Conservation (phyloP, 805 yeast species). For the Tetrapisispora iriomotensis region DNA sequence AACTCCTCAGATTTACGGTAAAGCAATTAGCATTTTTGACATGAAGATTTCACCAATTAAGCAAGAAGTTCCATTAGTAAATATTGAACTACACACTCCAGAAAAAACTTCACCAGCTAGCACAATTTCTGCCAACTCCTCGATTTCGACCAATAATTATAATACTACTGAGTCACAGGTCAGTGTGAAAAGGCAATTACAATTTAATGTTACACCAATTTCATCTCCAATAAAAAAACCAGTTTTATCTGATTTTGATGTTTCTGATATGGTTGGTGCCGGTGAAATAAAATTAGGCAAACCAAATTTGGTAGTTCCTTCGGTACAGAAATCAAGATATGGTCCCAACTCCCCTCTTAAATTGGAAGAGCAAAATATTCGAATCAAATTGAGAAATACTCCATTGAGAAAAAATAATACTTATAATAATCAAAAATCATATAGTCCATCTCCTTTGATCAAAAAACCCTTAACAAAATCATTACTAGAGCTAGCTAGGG, state of each 20-base stretch:
- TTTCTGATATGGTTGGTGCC: not conserved
- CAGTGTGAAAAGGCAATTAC: conserved; percentile 13
- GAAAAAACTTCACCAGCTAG: conserved; percentile 9
- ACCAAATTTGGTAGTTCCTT: not conserved
- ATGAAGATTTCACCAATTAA: conserved; percentile 29
- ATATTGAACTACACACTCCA: conserved; percentile 1
- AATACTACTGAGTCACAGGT: not conserved
- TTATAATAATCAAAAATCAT: not conserved
- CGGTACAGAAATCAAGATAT: conserved; percentile 13
- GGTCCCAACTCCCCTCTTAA: conserved; percentile 26
- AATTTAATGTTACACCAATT: conserved; percentile 13
- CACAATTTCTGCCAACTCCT: not conserved
- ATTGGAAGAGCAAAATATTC: conserved; percentile 29
- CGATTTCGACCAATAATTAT: not conserved
- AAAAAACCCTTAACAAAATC: conserved; percentile 20
- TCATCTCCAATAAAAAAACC: conserved; percentile 14
- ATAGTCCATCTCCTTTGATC: conserved; percentile 26
- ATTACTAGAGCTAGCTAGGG: conserved; percentile 23
- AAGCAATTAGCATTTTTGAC: conserved; percentile 66
- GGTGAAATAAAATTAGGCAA: no score
- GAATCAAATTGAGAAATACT: conserved; percentile 18
- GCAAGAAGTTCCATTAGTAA: not conserved
- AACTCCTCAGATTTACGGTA: conserved; percentile 77
- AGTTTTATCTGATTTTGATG: not conserved
- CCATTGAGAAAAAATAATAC: conserved; percentile 3